Conservation (phyloP, 441 rosid species). For the Mallotus repandus region DNA sequence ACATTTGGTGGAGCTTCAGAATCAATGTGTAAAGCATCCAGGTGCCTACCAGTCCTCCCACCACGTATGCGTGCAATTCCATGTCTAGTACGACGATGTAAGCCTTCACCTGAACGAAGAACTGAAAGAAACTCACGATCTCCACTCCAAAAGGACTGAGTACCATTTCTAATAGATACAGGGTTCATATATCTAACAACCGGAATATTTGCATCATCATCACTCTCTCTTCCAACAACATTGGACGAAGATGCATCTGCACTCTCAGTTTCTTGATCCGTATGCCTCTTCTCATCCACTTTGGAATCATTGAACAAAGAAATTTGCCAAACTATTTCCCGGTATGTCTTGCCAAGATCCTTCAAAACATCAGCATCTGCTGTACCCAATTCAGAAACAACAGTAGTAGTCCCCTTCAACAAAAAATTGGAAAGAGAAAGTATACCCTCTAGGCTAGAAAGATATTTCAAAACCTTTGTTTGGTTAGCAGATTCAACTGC, state of each 20-base stretch:
- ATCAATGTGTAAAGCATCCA: conserved; percentile 75
- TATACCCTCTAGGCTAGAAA: conserved; percentile 78
- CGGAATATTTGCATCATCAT: conserved; percentile 72
- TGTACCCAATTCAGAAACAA: conserved; percentile 80
- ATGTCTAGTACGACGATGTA: conserved; percentile 84
- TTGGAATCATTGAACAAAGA: conserved; percentile 70
- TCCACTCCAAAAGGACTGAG: conserved; percentile 78
- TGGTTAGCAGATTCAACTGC: conserved; percentile 54
- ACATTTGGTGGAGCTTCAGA: conserved; percentile 56
- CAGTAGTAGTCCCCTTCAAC: conserved; percentile 75
- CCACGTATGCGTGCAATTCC: conserved; percentile 85
- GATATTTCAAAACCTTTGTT: conserved; percentile 58
- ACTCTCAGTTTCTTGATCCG: conserved; percentile 58
- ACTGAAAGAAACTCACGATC: conserved; percentile 82
- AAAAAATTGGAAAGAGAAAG: conserved; percentile 76
- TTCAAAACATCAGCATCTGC: conserved; percentile 92
- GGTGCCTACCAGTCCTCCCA: conserved; percentile 84
- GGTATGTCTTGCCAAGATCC: conserved; percentile 76
- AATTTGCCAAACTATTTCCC: conserved; percentile 85
- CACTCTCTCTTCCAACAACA: conserved; percentile 80
- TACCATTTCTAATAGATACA: conserved; percentile 66
- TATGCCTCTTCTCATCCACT: conserved; percentile 62
- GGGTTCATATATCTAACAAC: conserved; percentile 79
- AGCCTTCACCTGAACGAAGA: conserved; percentile 75
- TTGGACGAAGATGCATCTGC: conserved; percentile 58